Base-by-base conservation (phyloP, 2,329 filamentous ascomycete species). In the Talaromyces sp. region DNA sequence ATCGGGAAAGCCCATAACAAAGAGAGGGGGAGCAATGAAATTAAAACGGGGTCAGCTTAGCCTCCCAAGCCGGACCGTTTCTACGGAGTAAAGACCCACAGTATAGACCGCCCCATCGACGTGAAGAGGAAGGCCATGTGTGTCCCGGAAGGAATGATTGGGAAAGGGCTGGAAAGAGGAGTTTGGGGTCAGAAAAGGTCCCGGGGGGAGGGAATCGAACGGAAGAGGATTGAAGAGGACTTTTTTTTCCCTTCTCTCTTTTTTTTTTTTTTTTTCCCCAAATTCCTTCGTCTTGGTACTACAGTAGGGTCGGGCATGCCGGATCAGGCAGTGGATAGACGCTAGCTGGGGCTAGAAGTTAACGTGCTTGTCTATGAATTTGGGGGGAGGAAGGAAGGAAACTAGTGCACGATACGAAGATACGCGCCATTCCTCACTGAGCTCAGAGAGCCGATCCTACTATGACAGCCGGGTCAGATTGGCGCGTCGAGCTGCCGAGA, bases 41-140 rank as follows among this genome's bases (percentile, higher is more conserved):
- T 44, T 27, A 32, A 49, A 51, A 49, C 29, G 49, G 55, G 36
- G 42, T 42, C 49, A 19, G 36, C 7, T 47, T 4, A 9, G 11
- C 8, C 49, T 54, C 47, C 20, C 55, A 57, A 49, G 51, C 52
- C 54, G 61, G 61, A 60, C 61, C 60, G 61, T 62, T 64, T 51
- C 52, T 51, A 27, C 24, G 24, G 24, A 27, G 24, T 27, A 27
- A n/a, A 61, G 58, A 50, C 54, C 61, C 61, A 61, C 51, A 24
- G 16, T 39, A 51, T 55, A 62, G 56, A 57, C 61, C 56, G 54
- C 53, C 52, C 62, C 58, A 58, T 63, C 60, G 55, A 50, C 54
- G 58, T 47, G 58, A 49, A 54, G 51, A 47, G 43, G 37, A 32
- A 47, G 39, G 36, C 36, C 36, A 39, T 39, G 36, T 20, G 36